Evolutionary conservation across 1,284 basidiomycete species (phyloP), one percentile per base, ranked within the genome.

Genomic region (Peniophora sp.): DNA sequence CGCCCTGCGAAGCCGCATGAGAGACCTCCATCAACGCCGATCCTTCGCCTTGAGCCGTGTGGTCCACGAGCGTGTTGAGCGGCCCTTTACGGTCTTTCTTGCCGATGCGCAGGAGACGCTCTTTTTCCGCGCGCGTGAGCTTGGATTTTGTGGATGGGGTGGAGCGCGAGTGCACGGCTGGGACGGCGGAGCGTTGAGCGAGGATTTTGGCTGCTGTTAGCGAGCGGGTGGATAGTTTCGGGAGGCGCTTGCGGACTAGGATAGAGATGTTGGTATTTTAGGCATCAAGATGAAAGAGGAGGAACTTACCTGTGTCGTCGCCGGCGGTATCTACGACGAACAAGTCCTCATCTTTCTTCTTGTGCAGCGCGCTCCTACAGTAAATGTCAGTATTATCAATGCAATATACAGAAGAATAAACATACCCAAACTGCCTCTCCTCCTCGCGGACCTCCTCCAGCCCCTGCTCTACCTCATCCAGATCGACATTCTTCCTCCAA

Each of bases 401-500:
- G 38, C 5, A 8, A 17, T 41, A 41, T 8, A 41, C 8, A 41
- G n/a, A 41, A 5, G 38, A 10, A 19, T 51, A 43, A 16, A 66
- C 78, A 56, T 62, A 89, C 89, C 91, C 91, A 51, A 78, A 79
- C 6, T 84, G 75, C 50, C 89, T 71, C 65, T 94, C 92, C 64
- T 94, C 89, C 3, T 77, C 76, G 51, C 91, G 74, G 52, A 85
- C 69, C 47, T 72, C 77, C 65, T 95, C 92, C 53, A 95, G 62
- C 2, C 78, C 81, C 47, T 75, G 71, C 60, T 94, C 92, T 38
- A 92, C 80, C 36, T 79, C 79, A 23, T 78, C 78, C 44, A 94
- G 76, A 64, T 94, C 83, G 50, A 94, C 83, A 66, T 96, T 90
- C 71, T 97, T 97, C 61, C 94, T 72, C 94, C 94, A 97, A 50